Conservation (phyloP, 192 early-diverging fungal genomes). For the Podila verticillata region DNA sequence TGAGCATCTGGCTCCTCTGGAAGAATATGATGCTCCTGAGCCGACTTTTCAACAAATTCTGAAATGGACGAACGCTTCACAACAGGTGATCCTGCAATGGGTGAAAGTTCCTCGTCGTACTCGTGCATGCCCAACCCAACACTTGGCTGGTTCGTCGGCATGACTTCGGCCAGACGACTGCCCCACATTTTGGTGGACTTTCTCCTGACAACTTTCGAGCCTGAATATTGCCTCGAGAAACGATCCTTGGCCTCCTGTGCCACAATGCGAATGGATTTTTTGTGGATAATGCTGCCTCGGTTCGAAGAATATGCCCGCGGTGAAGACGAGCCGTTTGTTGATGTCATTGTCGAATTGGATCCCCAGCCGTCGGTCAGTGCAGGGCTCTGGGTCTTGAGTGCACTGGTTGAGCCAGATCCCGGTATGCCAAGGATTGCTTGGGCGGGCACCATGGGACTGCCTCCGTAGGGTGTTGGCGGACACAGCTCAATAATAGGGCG, state of each 20-base stretch:
- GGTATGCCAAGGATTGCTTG: conserved; percentile 30
- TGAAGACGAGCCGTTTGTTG: conserved; percentile 16
- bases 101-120: conserved; percentile 38
- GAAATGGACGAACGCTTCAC: conserved; percentile 42
- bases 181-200: conserved; percentile 67
- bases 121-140: conserved; percentile 36
- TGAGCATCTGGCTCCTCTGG: conserved; percentile 10
- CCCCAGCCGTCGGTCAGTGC: conserved; percentile 49
- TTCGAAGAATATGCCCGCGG: conserved; percentile 10
- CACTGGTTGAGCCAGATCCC: conserved; percentile 14
- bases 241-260: conserved; percentile 63
- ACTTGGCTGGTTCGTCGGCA: conserved; percentile 49
- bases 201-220: conserved; percentile 49
- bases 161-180: conserved; percentile 56
- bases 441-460: conserved; percentile 39
- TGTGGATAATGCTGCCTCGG: conserved; percentile 50
- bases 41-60: conserved; percentile 40
- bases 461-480: conserved; percentile 19
- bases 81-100: conserved; percentile 32
- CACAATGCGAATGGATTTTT: conserved; percentile 63
- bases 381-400: conserved; percentile 38
- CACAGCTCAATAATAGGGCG: conserved; percentile 68
- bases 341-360: conserved; percentile 38
- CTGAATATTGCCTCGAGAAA: conserved; percentile 40
- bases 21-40: conserved; percentile 38